Evolutionary conservation across 2,329 filamentous ascomycete genomes (phyloP).

Genomic region (Cercospora berteroae): DNA sequence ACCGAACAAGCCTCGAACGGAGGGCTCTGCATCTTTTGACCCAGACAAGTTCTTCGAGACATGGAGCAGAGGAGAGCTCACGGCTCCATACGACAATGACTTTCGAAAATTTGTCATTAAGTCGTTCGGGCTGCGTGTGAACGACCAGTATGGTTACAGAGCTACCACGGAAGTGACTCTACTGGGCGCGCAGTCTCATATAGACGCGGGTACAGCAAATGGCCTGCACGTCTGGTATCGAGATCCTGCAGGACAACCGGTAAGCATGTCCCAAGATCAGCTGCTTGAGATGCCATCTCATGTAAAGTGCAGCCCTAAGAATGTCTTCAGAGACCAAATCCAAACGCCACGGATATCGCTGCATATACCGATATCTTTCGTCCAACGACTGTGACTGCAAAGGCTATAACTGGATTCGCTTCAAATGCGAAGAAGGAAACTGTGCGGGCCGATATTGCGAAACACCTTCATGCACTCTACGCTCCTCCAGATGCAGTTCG

Average conservation of each 20-base stretch:
- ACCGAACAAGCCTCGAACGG: slow-evolving; percentile 38
- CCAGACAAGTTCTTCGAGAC: slow-evolving; percentile 47
- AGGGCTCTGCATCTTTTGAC: slow-evolving; percentile 46
- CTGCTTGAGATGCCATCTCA: slow-evolving; percentile 21
- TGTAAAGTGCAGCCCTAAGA: slow-evolving; percentile 25
- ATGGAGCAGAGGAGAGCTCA: slow-evolving; percentile 43
- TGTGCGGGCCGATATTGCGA: slow-evolving; percentile 56
- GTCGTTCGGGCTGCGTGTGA: slow-evolving; percentile 47
- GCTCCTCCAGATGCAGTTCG: slow-evolving; percentile 46
- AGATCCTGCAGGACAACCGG: slow-evolving; percentile 42
- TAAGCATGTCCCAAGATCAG: slow-evolving; percentile 24
- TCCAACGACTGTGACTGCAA: slow-evolving; percentile 57
- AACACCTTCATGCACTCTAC: slow-evolving; percentile 56
- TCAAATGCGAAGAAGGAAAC: slow-evolving; percentile 67
- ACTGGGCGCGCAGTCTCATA: slow-evolving; percentile 49
- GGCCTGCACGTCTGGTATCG: slow-evolving; percentile 54
- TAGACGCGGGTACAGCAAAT: slow-evolving; percentile 47
- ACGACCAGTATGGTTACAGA: slow-evolving; percentile 52
- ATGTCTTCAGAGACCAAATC: slow-evolving; percentile 42
- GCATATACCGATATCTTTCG: slow-evolving; percentile 68
- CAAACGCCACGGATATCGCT: slow-evolving; percentile 58
- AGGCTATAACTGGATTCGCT: slow-evolving; percentile 61
- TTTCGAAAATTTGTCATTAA: slow-evolving; percentile 48
- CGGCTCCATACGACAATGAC: slow-evolving; percentile 43
- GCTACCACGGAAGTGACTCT: slow-evolving; percentile 53